phyloP scores from a whole-genome alignment of 306 rosid species.

The Ammopiptanthus mongolicus region DNA sequence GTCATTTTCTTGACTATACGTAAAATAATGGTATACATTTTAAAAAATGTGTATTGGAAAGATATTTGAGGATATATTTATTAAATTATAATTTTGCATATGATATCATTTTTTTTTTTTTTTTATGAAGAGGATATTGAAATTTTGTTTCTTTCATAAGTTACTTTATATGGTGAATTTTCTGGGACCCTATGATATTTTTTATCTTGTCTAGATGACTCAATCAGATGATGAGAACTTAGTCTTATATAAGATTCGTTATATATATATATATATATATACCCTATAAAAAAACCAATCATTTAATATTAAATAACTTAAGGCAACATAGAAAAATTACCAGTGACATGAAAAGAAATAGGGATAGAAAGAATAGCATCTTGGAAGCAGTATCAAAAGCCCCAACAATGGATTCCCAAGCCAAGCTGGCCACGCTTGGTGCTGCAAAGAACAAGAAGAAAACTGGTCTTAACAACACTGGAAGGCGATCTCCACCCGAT shows the following conservation, averaged over 20 bases:
- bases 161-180: too few relatives aligned
- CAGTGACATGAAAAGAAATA: slow-evolving; percentile 54
- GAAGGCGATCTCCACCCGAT: slow-evolving; percentile 40
- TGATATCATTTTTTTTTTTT: neutral
- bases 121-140: neutral
- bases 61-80: neutral
- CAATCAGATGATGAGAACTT: too few relatives aligned
- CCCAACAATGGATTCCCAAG: slow-evolving; percentile 60
- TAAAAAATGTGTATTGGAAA: neutral
- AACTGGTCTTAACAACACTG: slow-evolving; percentile 41
- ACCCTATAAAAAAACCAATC: neutral
- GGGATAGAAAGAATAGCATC: slow-evolving; percentile 69
- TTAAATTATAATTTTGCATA: neutral
- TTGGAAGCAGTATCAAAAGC: slow-evolving; percentile 47
- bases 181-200: too few relatives aligned
- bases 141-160: neutral
- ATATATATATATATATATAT: too few relatives aligned
- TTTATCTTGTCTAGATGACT: too few relatives aligned
- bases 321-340: slow-evolving; percentile 16
- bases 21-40: neutral
- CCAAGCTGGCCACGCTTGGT: slow-evolving; percentile 58
- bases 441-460: slow-evolving; percentile 67
- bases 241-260: too few relatives aligned
- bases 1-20: neutral
- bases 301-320: neutral